A percentile compares a stretch with the other conserved stretches of the same genome.
Evolutionary conservation across 2,329 filamentous ascomycete species (phyloP).

Genomic region (Aphanoascus verrucosus): DNA sequence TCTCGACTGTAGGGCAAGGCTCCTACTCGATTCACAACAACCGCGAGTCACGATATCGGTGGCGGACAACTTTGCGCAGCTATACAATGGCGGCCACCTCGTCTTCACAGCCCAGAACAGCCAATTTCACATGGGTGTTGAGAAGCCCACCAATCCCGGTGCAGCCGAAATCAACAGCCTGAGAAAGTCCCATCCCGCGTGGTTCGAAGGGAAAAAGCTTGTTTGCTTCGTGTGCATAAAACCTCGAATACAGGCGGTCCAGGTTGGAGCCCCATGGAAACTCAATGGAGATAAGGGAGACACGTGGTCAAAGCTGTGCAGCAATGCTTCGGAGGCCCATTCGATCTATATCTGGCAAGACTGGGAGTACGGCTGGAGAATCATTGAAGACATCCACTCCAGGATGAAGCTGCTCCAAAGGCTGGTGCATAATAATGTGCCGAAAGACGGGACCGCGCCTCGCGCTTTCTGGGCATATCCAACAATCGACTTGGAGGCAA

Average conservation of each 20-base stretch:
- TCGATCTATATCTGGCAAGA: not conserved
- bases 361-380: not conserved
- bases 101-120: not conserved
- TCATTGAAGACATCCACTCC: not conserved
- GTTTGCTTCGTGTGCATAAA: not conserved
- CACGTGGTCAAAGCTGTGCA: not conserved
- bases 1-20: not conserved
- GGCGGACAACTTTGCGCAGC: not conserved
- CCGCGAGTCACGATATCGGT: not conserved
- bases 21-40: conserved; percentile 1
- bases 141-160: too few relatives aligned
- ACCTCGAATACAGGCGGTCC: not conserved
- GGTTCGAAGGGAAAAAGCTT: not conserved
- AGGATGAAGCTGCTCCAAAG: not conserved
- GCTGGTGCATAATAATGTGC: not conserved
- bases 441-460: not conserved
- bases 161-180: not conserved
- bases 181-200: not conserved
- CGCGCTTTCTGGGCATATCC: not conserved
- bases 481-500: not conserved
- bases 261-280: not conserved
- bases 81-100: not conserved
- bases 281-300: not conserved
- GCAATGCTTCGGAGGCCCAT: not conserved
- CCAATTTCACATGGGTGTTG: not conserved